Evolutionary conservation across 495 filamentous ascomycete species (phyloP).

Genomic region (Parathielavia hyrcaniae): DNA sequence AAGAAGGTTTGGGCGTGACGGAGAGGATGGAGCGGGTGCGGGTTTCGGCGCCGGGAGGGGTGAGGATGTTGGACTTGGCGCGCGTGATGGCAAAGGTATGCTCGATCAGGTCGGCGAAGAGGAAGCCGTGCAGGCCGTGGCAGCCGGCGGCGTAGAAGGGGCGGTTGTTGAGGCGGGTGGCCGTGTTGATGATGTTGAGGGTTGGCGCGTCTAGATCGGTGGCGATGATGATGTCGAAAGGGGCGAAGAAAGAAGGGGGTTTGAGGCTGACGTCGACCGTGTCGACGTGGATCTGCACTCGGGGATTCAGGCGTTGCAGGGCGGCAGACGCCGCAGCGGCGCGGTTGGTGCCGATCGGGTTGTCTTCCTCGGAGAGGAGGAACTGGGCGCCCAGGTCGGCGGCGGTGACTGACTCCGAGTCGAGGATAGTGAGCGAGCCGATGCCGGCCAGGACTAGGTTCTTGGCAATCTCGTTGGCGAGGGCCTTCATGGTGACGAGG

Average conservation of each 20-base stretch:
- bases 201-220: conserved; percentile 72
- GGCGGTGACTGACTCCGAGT: conserved; percentile 68
- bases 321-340: conserved; percentile 74
- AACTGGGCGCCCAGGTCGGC: conserved; percentile 86
- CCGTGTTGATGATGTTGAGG: conserved; percentile 72
- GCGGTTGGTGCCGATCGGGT: conserved; percentile 71
- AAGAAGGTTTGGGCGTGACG: conserved; percentile 52
- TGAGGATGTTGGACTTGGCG: conserved; percentile 66
- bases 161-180: conserved; percentile 63
- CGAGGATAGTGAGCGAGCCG: conserved; percentile 82
- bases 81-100: conserved; percentile 87
- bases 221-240: conserved; percentile 85
- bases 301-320: conserved; percentile 80
- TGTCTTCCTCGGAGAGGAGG: conserved; percentile 62
- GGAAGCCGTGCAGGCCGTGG: conserved; percentile 89
- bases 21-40: conserved; percentile 68
- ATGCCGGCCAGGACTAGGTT: conserved; percentile 96
- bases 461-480: conserved; percentile 95
- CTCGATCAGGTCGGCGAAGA: conserved; percentile 83
- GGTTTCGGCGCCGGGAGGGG: conserved; percentile 60
- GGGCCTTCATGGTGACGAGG: conserved; percentile 76
- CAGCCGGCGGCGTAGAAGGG: conserved; percentile 85
- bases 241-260: conserved; percentile 61
- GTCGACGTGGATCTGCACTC: conserved; percentile 71
- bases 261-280: conserved; percentile 57